Base-by-base conservation (phyloP, 768 basidiomycete genomes). In the Omphalotus guepiniiformis region DNA sequence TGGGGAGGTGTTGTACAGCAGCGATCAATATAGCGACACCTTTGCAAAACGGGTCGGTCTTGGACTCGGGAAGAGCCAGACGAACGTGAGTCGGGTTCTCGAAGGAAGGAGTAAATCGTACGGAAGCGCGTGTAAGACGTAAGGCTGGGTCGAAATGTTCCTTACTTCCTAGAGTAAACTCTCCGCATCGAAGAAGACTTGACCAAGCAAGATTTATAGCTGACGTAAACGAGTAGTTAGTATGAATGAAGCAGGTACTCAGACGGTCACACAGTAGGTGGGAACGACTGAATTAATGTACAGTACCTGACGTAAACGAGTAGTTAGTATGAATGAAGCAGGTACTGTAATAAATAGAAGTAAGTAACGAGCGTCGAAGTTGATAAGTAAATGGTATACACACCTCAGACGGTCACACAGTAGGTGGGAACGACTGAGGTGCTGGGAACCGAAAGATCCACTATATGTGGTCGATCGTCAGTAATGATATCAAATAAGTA, bases 1-100 rank as follows among this genome's bases (percentile, higher is more conserved):
- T 40, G 7, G 8, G 6, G 13, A 40, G 18, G 39, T 40, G 39
- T 9, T 52, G 59, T 3, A 55, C 58, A 4, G 50, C 47, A 2
- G 64, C 58, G 13, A 65, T 34, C 16, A 38, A 49, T n/a, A 64
- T 53, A 4, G 53, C 42, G 34, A 61, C 52, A 2, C 63, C 60
- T 29, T 53, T 52, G 6, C 64, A 51, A 46, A 70, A 71, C 1
- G 65, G 66, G 53, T 69, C 64, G 4, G 66, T 69, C 44, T 71
- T 71, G 1, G 68, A 71, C 2, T 57, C 51, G 4, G 67, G 65
- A 1, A 71, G 54, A 6, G 54, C 55, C 27, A 68, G 53, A 12
- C 37, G 34, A 22, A 63, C 19, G 35, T 62, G 58, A 1, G 56
- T 56, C 9, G 63, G 53, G 15, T 53, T 37, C 2, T 56, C 49